Evolutionary conservation across 2,329 filamentous ascomycete genomes (phyloP), one percentile per base, ranked within the genome.

Genomic region (Monilinia polystroma): DNA sequence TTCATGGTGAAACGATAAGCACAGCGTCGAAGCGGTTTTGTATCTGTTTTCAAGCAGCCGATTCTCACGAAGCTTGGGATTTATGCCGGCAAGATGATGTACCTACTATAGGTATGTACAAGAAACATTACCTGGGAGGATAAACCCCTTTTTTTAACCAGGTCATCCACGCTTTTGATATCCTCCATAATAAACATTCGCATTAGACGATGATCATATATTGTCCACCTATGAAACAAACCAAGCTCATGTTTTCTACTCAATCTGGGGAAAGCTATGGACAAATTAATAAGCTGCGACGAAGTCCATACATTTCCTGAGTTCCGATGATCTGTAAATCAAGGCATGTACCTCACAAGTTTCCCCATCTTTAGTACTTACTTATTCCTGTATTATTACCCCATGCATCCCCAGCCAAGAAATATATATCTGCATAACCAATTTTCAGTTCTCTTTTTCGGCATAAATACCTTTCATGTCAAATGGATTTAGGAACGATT

Each of bases 1-100:
- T 26, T 2, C 10, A 14, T 47, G 29, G 52, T 52, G 63, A 65
- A 29, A 59, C 43, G 63, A 38, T 52, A 32, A 65, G 63, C 45
- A 59, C 20, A 16, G 18, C 10, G 5, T 65, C 14, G 35, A 49
- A 8, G 29, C 43, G 10, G 29, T 49, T 32, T 38, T 23, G 20
- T 12, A 60, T 35, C 16, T 32, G 12, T 23, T 18, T 20, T 60
- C 14, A 49, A 10, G 43, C 11, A 23, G 2, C 43, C 10, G n/a
- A 60, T 49, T 3, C 29, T 20, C 23, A 49, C 18, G 18, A 11
- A 20, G 14, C 57, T 56, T 38, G 4, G 11, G 20, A 3, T 56
- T 49, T 49, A 20, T 2, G 32, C 12, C 12, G 14, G 20, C 20
- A 3, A 59, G 12, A n/a, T 32, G 0, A 16, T 43, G 12, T 43